Evolutionary conservation across 805 yeast genomes (phyloP), one percentile per base, ranked within the genome.

Genomic region (Cyberlindnera meyerae): DNA sequence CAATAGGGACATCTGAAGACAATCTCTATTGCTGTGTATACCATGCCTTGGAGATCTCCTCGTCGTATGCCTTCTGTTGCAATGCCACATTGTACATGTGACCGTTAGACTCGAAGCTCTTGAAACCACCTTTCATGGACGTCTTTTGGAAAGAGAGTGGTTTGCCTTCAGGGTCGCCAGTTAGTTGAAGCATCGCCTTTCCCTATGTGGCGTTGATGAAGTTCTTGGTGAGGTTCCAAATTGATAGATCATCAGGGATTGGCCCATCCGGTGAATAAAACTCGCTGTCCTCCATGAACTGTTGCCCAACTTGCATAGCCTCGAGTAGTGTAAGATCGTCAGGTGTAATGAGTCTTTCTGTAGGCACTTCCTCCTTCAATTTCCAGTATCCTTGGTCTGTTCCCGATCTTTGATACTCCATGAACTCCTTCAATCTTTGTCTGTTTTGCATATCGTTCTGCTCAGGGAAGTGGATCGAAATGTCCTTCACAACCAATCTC

Each of bases 401-500:
- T 11, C 97, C 97, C 26, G 82, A 78, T 50, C 97, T 71, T 62
- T 90, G 97, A 52, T 85, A 93, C 52, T 89, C 97, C 98, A 93
- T 93, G 51, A 93, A 93, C 62, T 93, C 98, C 60, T 93, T 93
- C 39, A 93, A 70, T 44, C 96, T 71, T 62, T 90, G 97, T 51
- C 98, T 74, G 56, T 87, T 90, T 58, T 93, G 98, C 86, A 90
- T 89, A 54, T 93, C 97, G 54, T 84, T 89, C 60, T 89, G 97
- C 49, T 88, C 97, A 0, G 98, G 97, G 56, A 93, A 93, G 65
- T 90, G 97, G 34, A 75, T 74, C 0, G 95, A 79, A 16, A 93
- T 85, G 47, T 93, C 97, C 46, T 80, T 80, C 9, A 93, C 95
- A 7, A 85, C 70, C 28, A 93, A 68, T 25, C 97, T 69, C 27